Evolutionary conservation across 495 filamentous ascomycete genomes (phyloP).

Genomic region (Letharia columbiana): DNA sequence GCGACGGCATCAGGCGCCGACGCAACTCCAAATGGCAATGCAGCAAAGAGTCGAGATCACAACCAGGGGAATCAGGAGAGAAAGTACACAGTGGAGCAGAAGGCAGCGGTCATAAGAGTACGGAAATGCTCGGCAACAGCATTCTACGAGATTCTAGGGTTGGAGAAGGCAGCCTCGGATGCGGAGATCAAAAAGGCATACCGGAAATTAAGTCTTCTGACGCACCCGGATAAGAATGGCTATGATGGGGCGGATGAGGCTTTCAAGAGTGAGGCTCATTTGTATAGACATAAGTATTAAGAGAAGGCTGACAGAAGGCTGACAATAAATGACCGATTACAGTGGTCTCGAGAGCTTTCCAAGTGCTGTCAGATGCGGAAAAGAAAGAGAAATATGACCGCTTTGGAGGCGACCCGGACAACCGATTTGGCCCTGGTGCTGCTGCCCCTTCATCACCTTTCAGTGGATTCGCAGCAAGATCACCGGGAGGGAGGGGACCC

Average conservation of each 20-base stretch:
- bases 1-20: conserved; percentile 69
- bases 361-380: conserved; percentile 84
- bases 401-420: conserved; percentile 87
- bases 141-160: conserved; percentile 86
- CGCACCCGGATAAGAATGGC: conserved; percentile 99
- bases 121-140: conserved; percentile 72
- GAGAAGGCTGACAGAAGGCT: conserved; percentile 12
- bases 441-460: conserved; percentile 55
- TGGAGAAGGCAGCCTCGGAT: conserved; percentile 66
- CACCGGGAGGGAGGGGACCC: conserved; percentile 37
- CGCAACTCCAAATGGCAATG: conserved; percentile 44
- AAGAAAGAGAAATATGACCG: conserved; percentile 82
- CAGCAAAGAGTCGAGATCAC: conserved; percentile 69
- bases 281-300: neutral
- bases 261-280: conserved; percentile 69
- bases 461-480: conserved; percentile 48
- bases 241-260: conserved; percentile 94
- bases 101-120: conserved; percentile 79
- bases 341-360: conserved; percentile 92
- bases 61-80: conserved; percentile 90
- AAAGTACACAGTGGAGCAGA: conserved; percentile 82
- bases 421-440: conserved; percentile 58
- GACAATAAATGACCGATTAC: conserved; percentile 12
- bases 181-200: conserved; percentile 95
- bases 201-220: conserved; percentile 81